These are phyloP conservation scores for Lactuca sativa DNA, from an alignment of 129 eudicot genomes.

Conservation along the genomic window DNA sequence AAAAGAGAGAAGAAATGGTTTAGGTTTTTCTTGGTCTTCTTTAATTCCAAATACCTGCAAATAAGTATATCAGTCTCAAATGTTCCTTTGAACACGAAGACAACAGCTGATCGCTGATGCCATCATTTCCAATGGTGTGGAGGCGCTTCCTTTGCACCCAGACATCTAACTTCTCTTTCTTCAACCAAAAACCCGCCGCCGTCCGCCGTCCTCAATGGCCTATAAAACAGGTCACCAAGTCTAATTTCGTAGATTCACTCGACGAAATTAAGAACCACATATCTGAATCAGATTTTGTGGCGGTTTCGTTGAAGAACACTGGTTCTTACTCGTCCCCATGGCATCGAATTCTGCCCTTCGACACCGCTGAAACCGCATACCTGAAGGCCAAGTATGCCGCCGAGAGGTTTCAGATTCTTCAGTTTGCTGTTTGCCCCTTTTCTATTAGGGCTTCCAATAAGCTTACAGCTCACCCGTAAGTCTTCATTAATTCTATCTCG, in stretches of 20 bases:
- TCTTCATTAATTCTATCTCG: background rate
- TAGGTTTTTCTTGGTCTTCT: background rate
- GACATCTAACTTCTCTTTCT: conserved; percentile 11
- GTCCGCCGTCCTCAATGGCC: conserved; percentile 35
- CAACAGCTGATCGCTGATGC: conserved; percentile 15
- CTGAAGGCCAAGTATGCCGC: conserved; percentile 75
- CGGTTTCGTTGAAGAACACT: conserved; percentile 72
- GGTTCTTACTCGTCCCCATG: conserved; percentile 74
- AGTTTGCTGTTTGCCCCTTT: conserved; percentile 94
- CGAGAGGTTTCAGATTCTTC: conserved; percentile 74
- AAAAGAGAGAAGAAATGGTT: background rate
- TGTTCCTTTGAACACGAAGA: conserved; percentile 9
- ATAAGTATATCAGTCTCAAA: conserved; percentile 1
- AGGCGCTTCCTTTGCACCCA: conserved; percentile 49
- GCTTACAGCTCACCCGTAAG: conserved; percentile 80
- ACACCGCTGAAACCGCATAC: conserved; percentile 69
- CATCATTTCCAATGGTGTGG: conserved; percentile 24
- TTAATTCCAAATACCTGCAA: background rate
- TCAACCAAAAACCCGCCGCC: background rate
- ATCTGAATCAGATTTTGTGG: conserved; percentile 61
- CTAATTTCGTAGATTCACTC: conserved; percentile 62
- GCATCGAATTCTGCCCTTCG: conserved; percentile 68
- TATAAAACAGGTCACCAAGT: conserved; percentile 70
- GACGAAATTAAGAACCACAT: conserved; percentile 46
- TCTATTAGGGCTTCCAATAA: conserved; percentile 56